Evolutionary conservation across 352 stramenopile species (phyloP).

Genomic region (Pythium chondricola): DNA sequence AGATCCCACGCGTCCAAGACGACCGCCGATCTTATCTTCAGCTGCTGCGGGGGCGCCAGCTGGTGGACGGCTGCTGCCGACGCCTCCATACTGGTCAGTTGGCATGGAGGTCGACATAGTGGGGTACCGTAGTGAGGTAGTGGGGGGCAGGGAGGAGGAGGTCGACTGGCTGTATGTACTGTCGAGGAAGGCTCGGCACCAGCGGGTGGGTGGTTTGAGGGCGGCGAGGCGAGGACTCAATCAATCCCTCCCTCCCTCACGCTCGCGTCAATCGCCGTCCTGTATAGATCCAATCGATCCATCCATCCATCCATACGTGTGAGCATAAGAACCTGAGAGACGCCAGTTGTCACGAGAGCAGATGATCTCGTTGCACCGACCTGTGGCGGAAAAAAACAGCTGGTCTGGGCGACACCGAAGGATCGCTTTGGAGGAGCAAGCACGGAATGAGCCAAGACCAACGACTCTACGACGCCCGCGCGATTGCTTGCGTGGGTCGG

Average conservation of each 20-base stretch:
- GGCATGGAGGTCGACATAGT: conserved; percentile 17
- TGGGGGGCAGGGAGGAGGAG: too few relatives aligned
- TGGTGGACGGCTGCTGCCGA: conserved; percentile 7
- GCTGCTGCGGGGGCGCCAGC: conserved; percentile 3
- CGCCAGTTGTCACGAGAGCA: neutral
- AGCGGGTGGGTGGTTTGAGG: too few relatives aligned
- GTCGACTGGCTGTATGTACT: too few relatives aligned
- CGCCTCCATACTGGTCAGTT: conserved; percentile 10
- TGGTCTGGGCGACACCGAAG: neutral
- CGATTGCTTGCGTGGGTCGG: too few relatives aligned
- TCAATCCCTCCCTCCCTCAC: too few relatives aligned
- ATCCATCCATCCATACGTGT: too few relatives aligned
- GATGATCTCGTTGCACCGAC: neutral
- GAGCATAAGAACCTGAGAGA: conserved; percentile 1
- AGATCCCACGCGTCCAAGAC: conserved; percentile 10
- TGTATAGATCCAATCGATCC: too few relatives aligned
- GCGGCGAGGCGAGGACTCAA: conserved; percentile 1
- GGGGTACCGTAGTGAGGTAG: conserved; percentile 5
- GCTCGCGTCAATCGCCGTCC: too few relatives aligned
- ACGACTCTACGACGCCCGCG: too few relatives aligned
- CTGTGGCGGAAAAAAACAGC: neutral
- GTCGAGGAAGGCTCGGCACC: too few relatives aligned
- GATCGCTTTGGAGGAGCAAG: too few relatives aligned
- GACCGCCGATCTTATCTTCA: conserved; percentile 29
- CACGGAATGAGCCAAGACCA: too few relatives aligned